These are phyloP conservation scores for Leccinum pellstonianum DNA, from an alignment of 768 basidiomycete species.

Conservation along the genomic window DNA sequence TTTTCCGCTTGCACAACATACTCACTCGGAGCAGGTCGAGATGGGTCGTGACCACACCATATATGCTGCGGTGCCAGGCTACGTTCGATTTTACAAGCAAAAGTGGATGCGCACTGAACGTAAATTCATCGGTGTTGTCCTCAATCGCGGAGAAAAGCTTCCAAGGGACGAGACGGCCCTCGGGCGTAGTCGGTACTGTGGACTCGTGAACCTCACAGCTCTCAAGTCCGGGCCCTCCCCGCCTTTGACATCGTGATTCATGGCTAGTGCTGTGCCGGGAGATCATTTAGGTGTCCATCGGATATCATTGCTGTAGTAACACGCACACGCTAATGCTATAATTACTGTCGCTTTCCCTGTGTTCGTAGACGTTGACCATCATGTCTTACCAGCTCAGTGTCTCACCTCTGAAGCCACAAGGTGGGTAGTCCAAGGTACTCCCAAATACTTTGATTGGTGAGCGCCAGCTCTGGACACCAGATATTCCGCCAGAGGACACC, in stretches of 20 bases:
- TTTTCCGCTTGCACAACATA: background rate
- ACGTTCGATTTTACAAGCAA: conserved; percentile 90
- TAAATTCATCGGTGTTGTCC: conserved; percentile 81
- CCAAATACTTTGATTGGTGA: background rate
- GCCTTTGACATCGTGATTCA: conserved; percentile 4
- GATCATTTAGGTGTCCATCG: conserved; percentile 2
- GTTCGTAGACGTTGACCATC: conserved; percentile 3
- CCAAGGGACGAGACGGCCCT: conserved; percentile 72
- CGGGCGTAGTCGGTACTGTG: conserved; percentile 87
- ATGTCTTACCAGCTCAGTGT: conserved; percentile 42
- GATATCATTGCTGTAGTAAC: conserved; percentile 21
- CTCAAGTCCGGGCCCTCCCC: conserved; percentile 16
- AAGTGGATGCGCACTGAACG: conserved; percentile 73
- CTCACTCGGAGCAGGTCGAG: conserved; percentile 57
- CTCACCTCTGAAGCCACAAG: conserved; percentile 38
- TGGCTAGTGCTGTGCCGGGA: background rate
- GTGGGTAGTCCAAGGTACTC: conserved; percentile 24
- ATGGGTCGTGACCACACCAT: conserved; percentile 95
- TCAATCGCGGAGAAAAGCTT: conserved; percentile 68
- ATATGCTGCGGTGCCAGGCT: conserved; percentile 86
- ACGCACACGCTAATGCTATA: conserved; percentile 10
- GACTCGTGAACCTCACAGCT: conserved; percentile 63
- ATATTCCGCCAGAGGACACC: conserved; percentile 58
- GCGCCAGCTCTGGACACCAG: conserved; percentile 33
- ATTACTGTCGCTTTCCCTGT: conserved; percentile 9